Evolutionary conservation across 106 monocot species (phyloP).

Genomic region (Allium sativum): DNA sequence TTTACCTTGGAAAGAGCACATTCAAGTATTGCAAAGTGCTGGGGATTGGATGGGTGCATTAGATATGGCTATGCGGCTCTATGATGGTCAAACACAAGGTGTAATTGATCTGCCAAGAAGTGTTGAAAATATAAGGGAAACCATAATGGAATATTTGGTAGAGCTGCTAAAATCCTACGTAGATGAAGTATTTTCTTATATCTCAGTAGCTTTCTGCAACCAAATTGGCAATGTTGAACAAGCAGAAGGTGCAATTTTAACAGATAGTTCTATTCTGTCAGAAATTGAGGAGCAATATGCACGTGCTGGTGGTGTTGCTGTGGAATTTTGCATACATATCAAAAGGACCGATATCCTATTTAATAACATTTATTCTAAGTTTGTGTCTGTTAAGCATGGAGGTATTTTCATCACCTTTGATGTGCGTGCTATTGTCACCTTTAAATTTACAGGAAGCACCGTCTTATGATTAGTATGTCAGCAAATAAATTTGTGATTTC

Average conservation of each 20-base stretch:
- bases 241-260: conserved; percentile 18
- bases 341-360: conserved; percentile 76
- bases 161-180: conserved; percentile 87
- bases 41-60: conserved; percentile 99
- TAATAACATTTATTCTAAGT: conserved; percentile 82
- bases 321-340: conserved; percentile 91
- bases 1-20: conserved; percentile 97
- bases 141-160: conserved; percentile 88
- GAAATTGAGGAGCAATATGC: conserved; percentile 90
- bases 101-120: conserved; percentile 93
- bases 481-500: too few relatives aligned
- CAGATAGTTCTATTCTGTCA: conserved; percentile 15
- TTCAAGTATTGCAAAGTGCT: conserved; percentile 83
- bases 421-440: not conserved
- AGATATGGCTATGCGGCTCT: conserved; percentile 92
- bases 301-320: conserved; percentile 93
- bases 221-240: conserved; percentile 34
- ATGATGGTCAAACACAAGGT: conserved; percentile 96
- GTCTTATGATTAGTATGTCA: too few relatives aligned
- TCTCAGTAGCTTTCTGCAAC: conserved; percentile 66
- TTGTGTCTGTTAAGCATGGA: conserved; percentile 72
- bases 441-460: not conserved
- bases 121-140: conserved; percentile 63
- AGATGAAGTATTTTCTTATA: conserved; percentile 97
- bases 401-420: conserved; percentile 31